Percentiles rank a stretch among this genome's conserved stretches.
Conservation (phyloP, 352 stramenopile species). For the Pythium aphanidermatum region DNA sequence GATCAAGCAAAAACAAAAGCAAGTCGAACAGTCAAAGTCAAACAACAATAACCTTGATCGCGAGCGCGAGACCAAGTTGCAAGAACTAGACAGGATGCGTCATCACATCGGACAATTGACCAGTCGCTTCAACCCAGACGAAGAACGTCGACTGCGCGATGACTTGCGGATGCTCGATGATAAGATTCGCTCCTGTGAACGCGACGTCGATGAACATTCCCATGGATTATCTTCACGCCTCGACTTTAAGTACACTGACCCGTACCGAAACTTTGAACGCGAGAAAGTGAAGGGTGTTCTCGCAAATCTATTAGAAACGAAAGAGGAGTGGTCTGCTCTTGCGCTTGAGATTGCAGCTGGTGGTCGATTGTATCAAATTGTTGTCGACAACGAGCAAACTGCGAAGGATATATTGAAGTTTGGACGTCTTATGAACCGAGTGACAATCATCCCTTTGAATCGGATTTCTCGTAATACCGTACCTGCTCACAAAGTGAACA, state of each 20-base stretch:
- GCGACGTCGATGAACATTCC: constrained; percentile 90
- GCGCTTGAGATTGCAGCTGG: constrained; percentile 97
- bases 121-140: constrained; percentile 63
- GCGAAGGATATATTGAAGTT: constrained; percentile 98
- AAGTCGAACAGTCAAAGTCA: constrained; percentile 63
- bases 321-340: constrained; percentile 90
- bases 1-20: constrained; percentile 64
- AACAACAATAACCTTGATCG: constrained; percentile 73
- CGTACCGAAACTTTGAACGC: constrained; percentile 92
- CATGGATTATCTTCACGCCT: constrained; percentile 93
- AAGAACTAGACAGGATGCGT: constrained; percentile 61
- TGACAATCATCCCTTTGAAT: constrained; percentile 99
- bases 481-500: constrained; percentile 67
- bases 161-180: constrained; percentile 55
- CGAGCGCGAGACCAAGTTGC: constrained; percentile 55
- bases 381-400: constrained; percentile 98
- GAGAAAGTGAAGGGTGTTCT: constrained; percentile 96
- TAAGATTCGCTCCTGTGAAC: constrained; percentile 58
- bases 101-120: constrained; percentile 50
- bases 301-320: constrained; percentile 94
- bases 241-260: constrained; percentile 96
- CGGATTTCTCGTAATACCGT: constrained; percentile 90
- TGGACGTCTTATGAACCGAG: constrained; percentile 92
- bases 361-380: constrained; percentile 98
- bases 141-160: constrained; percentile 61